These are phyloP conservation scores for Penicillium malachiteum DNA, from an alignment of 495 filamentous ascomycete genomes.

Conservation along the genomic window DNA sequence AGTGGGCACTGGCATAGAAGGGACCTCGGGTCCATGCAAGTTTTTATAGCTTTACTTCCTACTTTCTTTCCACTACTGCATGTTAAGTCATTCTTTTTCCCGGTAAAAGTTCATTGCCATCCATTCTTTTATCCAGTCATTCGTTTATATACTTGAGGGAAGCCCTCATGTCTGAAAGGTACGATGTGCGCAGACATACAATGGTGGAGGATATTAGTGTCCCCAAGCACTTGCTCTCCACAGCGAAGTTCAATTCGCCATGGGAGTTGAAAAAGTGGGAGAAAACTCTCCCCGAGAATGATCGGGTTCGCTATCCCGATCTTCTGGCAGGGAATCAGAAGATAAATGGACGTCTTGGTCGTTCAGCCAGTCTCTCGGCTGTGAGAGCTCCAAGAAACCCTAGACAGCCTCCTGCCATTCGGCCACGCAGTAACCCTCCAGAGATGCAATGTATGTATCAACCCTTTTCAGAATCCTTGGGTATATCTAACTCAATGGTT, in stretches of 20 bases:
- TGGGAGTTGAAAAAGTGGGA: constrained; percentile 24
- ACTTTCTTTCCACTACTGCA: constrained; percentile 1
- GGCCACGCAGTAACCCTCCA: constrained; percentile 19
- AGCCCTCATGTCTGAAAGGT: background rate
- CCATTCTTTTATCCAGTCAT: constrained; percentile 8
- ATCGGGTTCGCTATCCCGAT: constrained; percentile 11
- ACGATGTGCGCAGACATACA: background rate
- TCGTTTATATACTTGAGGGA: constrained; percentile 1
- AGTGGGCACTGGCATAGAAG: background rate
- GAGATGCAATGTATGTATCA: constrained; percentile 15
- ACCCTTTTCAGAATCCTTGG: background rate
- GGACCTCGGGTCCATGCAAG: background rate
- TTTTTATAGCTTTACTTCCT: background rate
- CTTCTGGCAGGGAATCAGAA: background rate
- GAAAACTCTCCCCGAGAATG: constrained; percentile 21
- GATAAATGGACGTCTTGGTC: constrained; percentile 7
- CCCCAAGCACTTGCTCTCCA: constrained; percentile 20
- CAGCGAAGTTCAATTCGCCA: constrained; percentile 26
- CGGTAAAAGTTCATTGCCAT: constrained; percentile 1
- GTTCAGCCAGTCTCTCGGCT: constrained; percentile 20
- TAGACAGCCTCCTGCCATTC: background rate
- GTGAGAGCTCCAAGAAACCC: constrained; percentile 12
- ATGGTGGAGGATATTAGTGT: constrained; percentile 25
- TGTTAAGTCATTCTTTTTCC: background rate
- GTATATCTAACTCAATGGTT: background rate